Percentiles rank a stretch among this genome's conserved stretches.
These are phyloP conservation scores for Xylaria castorea DNA, from an alignment of 495 filamentous ascomycete genomes.

Conservation along the genomic window DNA sequence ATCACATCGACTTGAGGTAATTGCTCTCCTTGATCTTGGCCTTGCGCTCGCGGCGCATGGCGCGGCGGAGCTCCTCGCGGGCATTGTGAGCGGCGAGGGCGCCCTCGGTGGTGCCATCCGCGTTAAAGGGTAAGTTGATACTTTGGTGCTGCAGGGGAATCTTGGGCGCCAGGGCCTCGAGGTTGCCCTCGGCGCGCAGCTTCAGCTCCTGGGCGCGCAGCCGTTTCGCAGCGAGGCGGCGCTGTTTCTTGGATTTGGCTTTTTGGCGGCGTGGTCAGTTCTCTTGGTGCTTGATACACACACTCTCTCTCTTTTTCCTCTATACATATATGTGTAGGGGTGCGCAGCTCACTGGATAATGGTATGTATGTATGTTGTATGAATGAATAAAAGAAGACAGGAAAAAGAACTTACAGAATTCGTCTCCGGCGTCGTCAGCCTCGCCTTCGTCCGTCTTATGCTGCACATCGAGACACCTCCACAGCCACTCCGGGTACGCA, in stretches of 20 bases:
- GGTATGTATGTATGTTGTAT: conserved; percentile 12
- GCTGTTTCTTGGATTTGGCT: conserved; percentile 84
- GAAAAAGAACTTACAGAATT: conserved; percentile 70
- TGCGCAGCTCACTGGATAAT: background rate
- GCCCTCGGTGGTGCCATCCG: conserved; percentile 63
- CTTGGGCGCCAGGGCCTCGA: conserved; percentile 70
- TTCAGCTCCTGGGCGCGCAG: conserved; percentile 69
- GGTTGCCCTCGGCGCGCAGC: conserved; percentile 67
- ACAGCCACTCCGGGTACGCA: conserved; percentile 93
- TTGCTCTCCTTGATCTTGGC: conserved; percentile 89
- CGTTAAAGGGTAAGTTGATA: conserved; percentile 75
- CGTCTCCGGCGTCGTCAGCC: conserved; percentile 61
- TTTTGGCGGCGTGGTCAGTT: conserved; percentile 15
- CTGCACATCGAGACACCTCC: conserved; percentile 71
- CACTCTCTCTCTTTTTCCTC: background rate
- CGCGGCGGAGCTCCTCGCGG: conserved; percentile 69
- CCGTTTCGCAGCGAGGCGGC: conserved; percentile 68
- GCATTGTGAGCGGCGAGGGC: conserved; percentile 64
- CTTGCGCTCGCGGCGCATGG: conserved; percentile 75
- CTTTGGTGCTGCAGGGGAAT: conserved; percentile 85
- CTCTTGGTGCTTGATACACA: background rate
- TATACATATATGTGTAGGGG: background rate
- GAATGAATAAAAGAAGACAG: background rate
- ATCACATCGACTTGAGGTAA: conserved; percentile 84
- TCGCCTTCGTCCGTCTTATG: conserved; percentile 49